Conservation (phyloP, 345 rosid genomes). For the Salix dunnii region DNA sequence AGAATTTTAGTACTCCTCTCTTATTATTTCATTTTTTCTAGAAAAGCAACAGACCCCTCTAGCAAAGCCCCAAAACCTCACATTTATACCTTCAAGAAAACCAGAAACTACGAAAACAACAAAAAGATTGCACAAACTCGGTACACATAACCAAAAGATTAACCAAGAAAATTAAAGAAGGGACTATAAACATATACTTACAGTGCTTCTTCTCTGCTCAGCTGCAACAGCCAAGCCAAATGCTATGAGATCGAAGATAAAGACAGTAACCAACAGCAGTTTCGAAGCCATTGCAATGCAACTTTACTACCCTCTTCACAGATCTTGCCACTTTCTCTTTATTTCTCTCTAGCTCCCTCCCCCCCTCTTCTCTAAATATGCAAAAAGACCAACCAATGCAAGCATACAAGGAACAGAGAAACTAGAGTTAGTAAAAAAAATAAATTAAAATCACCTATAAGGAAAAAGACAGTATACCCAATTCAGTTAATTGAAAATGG, state of each 20-base stretch:
- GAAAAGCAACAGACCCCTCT: slow-evolving; percentile 12
- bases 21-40: not conserved
- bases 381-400: not conserved
- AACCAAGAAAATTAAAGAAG: not conserved
- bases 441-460: slow-evolving; percentile 6
- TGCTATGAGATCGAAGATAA: slow-evolving; percentile 79
- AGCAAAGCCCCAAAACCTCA: not conserved
- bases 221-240: slow-evolving; percentile 92
- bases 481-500: slow-evolving; percentile 19
- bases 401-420: slow-evolving; percentile 4
- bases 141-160: not conserved
- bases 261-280: slow-evolving; percentile 56
- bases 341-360: not conserved
- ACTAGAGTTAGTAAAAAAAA: not conserved
- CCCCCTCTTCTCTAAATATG: slow-evolving; percentile 22
- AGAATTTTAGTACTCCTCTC: not conserved
- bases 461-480: slow-evolving; percentile 43
- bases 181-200: slow-evolving; percentile 30
- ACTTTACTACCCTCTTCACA: slow-evolving; percentile 21
- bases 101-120: slow-evolving; percentile 1
- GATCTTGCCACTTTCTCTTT: slow-evolving; percentile 21
- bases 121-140: not conserved
- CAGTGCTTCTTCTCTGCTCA: slow-evolving; percentile 94
- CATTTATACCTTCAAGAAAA: slow-evolving; percentile 9
- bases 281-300: slow-evolving; percentile 67